Evolutionary conservation across 169 alveolate genomes (phyloP), one percentile per base, ranked within the genome.

Genomic region (Fabrea salina): DNA sequence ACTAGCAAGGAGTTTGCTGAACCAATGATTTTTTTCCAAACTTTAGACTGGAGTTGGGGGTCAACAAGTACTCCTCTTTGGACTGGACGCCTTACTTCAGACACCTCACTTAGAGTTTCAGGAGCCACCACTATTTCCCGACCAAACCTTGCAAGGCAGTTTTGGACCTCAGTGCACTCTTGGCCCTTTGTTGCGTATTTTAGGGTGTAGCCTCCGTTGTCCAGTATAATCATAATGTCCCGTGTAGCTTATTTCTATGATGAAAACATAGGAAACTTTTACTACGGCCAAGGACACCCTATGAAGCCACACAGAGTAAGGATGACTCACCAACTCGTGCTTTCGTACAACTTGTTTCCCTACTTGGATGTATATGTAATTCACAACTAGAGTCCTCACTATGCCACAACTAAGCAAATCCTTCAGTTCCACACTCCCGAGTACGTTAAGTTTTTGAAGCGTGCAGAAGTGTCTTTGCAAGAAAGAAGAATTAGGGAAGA

Each of bases 231-330:
- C n/a, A n/a, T n/a, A n/a, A n/a, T n/a, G n/a, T n/a, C n/a, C n/a
- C n/a, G n/a, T n/a, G n/a, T n/a, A n/a, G 53, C 22, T 44, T 11
- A 44, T 44, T 96, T 95, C 67, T 93, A 96, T 68, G 98, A 95
- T 88, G 98, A 98, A 33, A 98, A 97, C 72, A 95, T 96, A 40
- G 99, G 99, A 7, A 93, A 98, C 56, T 98, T 92, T 83, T 97
- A 98, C 89, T 98, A 98, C 86, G 99, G 99, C 7, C 97, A 98
- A 7, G 99, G 99, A 5, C 99, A 98, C 83, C 99, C 99, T n/a
- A 98, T 98, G 99, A 98, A 98, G 83, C 99, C 99, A 8, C 99
- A 96, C 81, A 83, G 99, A 83, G 97, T 98, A n/a, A 94, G 99
- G 66, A 97, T 98, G 99, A 97, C 99, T 19, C 99, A 98, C 89